Conservation (phyloP, 768 basidiomycete genomes). For the Serendipita sp. region DNA sequence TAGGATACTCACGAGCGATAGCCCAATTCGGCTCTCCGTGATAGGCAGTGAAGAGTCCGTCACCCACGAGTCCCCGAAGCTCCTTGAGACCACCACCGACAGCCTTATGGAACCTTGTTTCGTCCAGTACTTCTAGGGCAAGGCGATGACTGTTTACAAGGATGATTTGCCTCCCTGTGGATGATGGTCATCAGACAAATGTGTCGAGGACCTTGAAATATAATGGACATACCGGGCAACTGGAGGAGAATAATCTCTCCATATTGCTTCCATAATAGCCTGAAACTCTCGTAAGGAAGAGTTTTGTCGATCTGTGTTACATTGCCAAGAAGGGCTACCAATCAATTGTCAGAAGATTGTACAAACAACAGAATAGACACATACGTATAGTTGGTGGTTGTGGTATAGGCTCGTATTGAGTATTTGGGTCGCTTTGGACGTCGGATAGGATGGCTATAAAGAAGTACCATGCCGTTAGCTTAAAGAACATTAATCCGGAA, state of each 20-base stretch:
- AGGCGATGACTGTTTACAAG: slow-evolving; percentile 23
- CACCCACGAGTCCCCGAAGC: slow-evolving; percentile 24
- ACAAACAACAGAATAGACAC: not conserved
- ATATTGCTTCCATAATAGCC: slow-evolving; percentile 19
- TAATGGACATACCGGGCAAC: slow-evolving; percentile 19
- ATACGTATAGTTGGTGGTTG: slow-evolving; percentile 24
- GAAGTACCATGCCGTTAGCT: not conserved
- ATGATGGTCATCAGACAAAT: not conserved
- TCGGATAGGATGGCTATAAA: not conserved
- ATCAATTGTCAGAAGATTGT: not conserved
- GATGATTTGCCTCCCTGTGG: slow-evolving; percentile 16
- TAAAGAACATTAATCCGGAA: not conserved
- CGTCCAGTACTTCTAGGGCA: slow-evolving; percentile 28
- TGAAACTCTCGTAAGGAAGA: slow-evolving; percentile 16
- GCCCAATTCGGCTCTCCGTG: slow-evolving; percentile 31
- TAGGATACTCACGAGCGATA: slow-evolving; percentile 24
- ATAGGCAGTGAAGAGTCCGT: slow-evolving; percentile 29
- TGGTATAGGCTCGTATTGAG: slow-evolving; percentile 21
- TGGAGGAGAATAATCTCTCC: slow-evolving; percentile 27
- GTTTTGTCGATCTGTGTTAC: slow-evolving; percentile 12
- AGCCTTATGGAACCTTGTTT: slow-evolving; percentile 26
- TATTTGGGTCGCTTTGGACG: not conserved
- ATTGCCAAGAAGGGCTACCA: slow-evolving; percentile 25
- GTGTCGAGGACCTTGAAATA: not conserved
- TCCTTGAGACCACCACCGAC: slow-evolving; percentile 21